Evolutionary conservation across 1,139 yeast genomes (phyloP), one percentile per base, ranked within the genome.

Genomic region (Diutina mesorugosa): DNA sequence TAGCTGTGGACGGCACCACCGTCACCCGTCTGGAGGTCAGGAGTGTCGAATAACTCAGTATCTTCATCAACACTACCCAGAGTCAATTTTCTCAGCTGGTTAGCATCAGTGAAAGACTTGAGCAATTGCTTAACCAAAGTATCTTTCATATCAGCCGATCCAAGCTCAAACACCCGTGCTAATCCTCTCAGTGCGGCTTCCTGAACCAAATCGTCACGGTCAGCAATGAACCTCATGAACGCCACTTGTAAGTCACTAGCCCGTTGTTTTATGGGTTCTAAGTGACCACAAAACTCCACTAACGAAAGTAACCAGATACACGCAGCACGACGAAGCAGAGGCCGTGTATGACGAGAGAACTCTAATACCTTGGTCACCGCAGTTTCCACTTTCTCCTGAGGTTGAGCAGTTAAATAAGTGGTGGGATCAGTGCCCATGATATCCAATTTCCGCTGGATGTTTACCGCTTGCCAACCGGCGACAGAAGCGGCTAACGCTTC

Each of bases 121-220:
- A 93, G 73, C 53, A 93, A 74, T n/a, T 87, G 84, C 61, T 83
- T 84, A 0, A 90, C 89, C 63, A 91, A 74, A 1, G 81, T 79
- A 57, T 88, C 95, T 64, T 86, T 85, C 60, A 88, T 70, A 14
- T 83, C 86, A 7, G 69, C 61, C 63, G 84, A 84, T 12, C 97
- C 96, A 62, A 83, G 69, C 61, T 91, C 97, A 65, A 88, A 91
- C 4, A 90, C 79, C 54, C 91, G 72, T 61, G 91, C 83, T 57
- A 93, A 74, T 2, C 98, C 99, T 63, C 96, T 76, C 0, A 96
- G 85, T 0, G 98, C 97, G 14, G 95, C 80, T 61, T 93, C 98
- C 66, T 91, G 98, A 26, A 91, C 76, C 32, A 90, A 72, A 52
- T 91, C 96, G 65, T 90, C 97, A 58, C 84, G 73, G 60, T 87